Evolutionary conservation across 106 monocot species (phyloP).

Genomic region (Dioscorea zingiberensis): DNA sequence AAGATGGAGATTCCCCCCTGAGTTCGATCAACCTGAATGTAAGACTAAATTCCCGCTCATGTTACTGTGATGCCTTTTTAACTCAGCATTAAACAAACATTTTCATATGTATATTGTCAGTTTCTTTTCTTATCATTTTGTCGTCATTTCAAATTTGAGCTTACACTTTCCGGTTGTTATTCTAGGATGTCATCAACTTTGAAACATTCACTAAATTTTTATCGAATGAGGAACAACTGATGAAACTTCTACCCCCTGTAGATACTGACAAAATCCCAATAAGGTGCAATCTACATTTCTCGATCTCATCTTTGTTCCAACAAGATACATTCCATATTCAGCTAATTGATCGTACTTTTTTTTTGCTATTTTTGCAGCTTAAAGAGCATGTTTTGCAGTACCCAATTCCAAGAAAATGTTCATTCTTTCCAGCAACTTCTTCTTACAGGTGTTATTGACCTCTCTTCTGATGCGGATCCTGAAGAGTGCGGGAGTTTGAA

Average conservation of each 20-base stretch:
- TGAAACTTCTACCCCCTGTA: slow-evolving; percentile 55
- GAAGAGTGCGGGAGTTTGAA: slow-evolving; percentile 39
- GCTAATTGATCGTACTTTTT: not conserved
- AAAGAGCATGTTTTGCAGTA: slow-evolving; percentile 50
- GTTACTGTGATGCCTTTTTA: not conserved
- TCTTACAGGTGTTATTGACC: slow-evolving; percentile 49
- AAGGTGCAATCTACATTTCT: slow-evolving; percentile 31
- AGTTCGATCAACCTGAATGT: slow-evolving; percentile 50
- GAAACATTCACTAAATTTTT: slow-evolving; percentile 40
- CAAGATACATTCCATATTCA: not conserved
- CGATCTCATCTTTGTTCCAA: not conserved
- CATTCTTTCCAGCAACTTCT: slow-evolving; percentile 55
- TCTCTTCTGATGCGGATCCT: slow-evolving; percentile 16
- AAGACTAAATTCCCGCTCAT: slow-evolving; percentile 1
- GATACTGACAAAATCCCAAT: slow-evolving; percentile 47
- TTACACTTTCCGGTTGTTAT: not conserved
- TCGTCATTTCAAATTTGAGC: not conserved
- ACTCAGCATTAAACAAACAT: not conserved
- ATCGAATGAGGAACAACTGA: slow-evolving; percentile 62
- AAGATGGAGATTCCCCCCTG: slow-evolving; percentile 41
- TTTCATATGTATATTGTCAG: not conserved
- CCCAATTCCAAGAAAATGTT: slow-evolving; percentile 48
- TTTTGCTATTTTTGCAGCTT: slow-evolving; percentile 39
- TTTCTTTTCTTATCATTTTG: no score
- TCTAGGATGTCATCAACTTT: slow-evolving; percentile 58